phyloP scores from a whole-genome alignment of 345 rosid species.

The Camelina laxa region DNA sequence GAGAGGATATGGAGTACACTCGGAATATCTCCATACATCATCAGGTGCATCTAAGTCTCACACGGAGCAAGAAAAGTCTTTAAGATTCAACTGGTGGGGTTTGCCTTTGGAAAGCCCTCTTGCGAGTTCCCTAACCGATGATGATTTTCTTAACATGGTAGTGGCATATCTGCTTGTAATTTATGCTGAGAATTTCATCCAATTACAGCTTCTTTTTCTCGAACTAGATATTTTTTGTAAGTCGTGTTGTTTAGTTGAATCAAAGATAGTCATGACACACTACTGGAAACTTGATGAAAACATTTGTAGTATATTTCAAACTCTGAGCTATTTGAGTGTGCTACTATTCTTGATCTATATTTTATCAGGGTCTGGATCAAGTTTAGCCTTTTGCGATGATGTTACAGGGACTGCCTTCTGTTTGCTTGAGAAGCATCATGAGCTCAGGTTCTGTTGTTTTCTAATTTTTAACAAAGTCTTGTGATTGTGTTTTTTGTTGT shows the following conservation, averaged over 20 bases:
- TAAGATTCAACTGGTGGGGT: slow-evolving; percentile 70
- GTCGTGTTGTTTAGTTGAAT: slow-evolving; percentile 33
- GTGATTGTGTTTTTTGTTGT: slow-evolving; percentile 25
- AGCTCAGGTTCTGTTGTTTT: slow-evolving; percentile 18
- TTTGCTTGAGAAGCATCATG: slow-evolving; percentile 21
- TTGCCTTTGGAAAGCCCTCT: slow-evolving; percentile 82
- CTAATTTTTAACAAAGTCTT: slow-evolving; percentile 35
- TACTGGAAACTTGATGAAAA: slow-evolving; percentile 35
- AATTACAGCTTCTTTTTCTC: slow-evolving; percentile 12
- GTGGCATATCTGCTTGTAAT: slow-evolving; percentile 43
- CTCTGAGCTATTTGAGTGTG: slow-evolving; percentile 13
- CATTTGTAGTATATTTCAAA: slow-evolving; percentile 29
- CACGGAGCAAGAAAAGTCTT: slow-evolving; percentile 50
- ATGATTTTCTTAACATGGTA: slow-evolving; percentile 97
- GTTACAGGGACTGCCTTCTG: slow-evolving; percentile 16
- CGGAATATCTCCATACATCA: slow-evolving; percentile 49
- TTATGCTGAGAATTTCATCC: slow-evolving; percentile 19
- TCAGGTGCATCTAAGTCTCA: slow-evolving; percentile 52
- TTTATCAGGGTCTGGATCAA: slow-evolving; percentile 18
- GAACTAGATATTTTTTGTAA: slow-evolving; percentile 37
- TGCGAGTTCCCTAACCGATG: slow-evolving; percentile 79
- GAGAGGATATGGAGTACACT: slow-evolving; percentile 49
- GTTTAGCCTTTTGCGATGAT: slow-evolving; percentile 15
- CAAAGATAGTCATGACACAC: slow-evolving; percentile 16
- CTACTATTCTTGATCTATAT: slow-evolving; percentile 12